Percentiles rank a stretch among this genome's conserved stretches.
Conservation (phyloP, 768 basidiomycete genomes). For the Suillus subalutaceus region DNA sequence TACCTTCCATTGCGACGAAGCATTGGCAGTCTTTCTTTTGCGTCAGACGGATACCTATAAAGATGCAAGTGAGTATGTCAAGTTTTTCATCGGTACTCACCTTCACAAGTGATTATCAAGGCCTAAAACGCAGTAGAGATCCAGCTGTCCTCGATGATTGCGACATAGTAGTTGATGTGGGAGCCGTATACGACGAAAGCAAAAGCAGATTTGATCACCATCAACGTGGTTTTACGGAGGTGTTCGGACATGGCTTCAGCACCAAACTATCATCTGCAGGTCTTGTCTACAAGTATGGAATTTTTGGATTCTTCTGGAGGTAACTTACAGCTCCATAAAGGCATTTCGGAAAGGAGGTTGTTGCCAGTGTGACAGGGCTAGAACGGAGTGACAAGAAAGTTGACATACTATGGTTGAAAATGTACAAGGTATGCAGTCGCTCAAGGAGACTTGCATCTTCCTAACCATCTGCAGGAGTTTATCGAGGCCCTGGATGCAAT, state of each 20-base stretch:
- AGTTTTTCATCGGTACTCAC: neutral
- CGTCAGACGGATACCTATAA: conserved; percentile 75
- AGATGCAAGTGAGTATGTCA: conserved; percentile 59
- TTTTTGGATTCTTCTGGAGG: neutral
- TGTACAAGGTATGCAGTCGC: conserved; percentile 68
- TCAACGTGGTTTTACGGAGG: conserved; percentile 88
- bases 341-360: conserved; percentile 88
- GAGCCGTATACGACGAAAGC: conserved; percentile 84
- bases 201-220: conserved; percentile 92
- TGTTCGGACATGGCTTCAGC: conserved; percentile 84
- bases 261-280: conserved; percentile 95
- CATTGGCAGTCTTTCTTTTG: conserved; percentile 89
- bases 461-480: conserved; percentile 62
- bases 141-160: conserved; percentile 72
- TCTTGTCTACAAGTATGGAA: conserved; percentile 87
- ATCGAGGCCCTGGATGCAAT: conserved; percentile 94
- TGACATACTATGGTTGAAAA: conserved; percentile 78
- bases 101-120: conserved; percentile 34
- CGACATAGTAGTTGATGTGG: conserved; percentile 96
- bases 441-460: neutral
- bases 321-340: conserved; percentile 38
- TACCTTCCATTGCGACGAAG: conserved; percentile 97
- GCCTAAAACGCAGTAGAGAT: conserved; percentile 74
- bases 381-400: conserved; percentile 63
- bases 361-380: conserved; percentile 61